phyloP scores from a whole-genome alignment of 805 yeast genomes.

The Vanderwaltozyma tropicalis region DNA sequence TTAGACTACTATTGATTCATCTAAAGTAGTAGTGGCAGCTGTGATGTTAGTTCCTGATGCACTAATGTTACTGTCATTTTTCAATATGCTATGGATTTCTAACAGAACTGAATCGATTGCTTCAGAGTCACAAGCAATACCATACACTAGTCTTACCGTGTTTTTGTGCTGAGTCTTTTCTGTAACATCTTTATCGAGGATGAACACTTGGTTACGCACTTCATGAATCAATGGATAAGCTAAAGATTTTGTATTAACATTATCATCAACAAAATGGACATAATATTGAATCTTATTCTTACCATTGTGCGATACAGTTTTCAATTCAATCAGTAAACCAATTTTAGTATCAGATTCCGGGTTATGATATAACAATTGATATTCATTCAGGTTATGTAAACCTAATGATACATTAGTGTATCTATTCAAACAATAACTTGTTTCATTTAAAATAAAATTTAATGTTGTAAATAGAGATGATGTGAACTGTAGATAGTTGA shows the following conservation, averaged over 20 bases:
- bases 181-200: slow-evolving; percentile 11
- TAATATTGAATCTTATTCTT: slow-evolving; percentile 17
- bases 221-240: slow-evolving; percentile 24
- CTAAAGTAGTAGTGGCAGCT: not conserved
- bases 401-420: slow-evolving; percentile 18
- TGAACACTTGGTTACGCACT: slow-evolving; percentile 23
- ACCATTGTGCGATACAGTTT: slow-evolving; percentile 21
- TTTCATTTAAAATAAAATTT: slow-evolving; percentile 10
- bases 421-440: slow-evolving; percentile 4
- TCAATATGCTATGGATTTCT: slow-evolving; percentile 19
- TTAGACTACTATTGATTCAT: not conserved
- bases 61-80: slow-evolving; percentile 5
- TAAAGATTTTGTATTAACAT: slow-evolving; percentile 18
- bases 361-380: slow-evolving; percentile 22
- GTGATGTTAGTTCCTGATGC: slow-evolving; percentile 1
- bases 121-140: slow-evolving; percentile 23
- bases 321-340: slow-evolving; percentile 21
- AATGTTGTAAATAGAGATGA: slow-evolving; percentile 21
- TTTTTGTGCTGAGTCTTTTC: slow-evolving; percentile 3
- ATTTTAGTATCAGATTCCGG: slow-evolving; percentile 20
- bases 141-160: slow-evolving; percentile 21
- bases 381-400: slow-evolving; percentile 23
- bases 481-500: slow-evolving; percentile 28
- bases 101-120: slow-evolving; percentile 6
- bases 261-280: slow-evolving; percentile 24